These are phyloP conservation scores for Aspergillus fumigatiaffinis DNA, from an alignment of 2,329 filamentous ascomycete species.

Conservation along the genomic window DNA sequence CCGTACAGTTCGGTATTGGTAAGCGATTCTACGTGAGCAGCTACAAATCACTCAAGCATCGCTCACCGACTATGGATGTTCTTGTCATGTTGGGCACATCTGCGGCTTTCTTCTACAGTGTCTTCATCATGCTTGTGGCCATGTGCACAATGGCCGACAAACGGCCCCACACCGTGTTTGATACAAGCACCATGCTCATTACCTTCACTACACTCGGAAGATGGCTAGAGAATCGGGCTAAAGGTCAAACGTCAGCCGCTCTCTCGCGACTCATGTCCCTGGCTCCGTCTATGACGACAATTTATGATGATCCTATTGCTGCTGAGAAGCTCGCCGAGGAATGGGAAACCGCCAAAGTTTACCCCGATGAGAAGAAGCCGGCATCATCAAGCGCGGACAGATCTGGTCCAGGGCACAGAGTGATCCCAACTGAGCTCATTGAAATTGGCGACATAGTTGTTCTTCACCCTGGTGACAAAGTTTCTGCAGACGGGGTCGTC, in stretches of 20 bases:
- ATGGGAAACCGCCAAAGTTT: constrained; percentile 51
- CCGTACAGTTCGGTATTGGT: constrained; percentile 94
- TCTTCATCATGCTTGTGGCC: constrained; percentile 80
- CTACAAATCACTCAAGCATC: constrained; percentile 88
- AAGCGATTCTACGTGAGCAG: constrained; percentile 90
- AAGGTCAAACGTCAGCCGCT: constrained; percentile 92
- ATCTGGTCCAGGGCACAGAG: constrained; percentile 66
- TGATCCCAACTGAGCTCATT: constrained; percentile 90
- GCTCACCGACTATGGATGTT: constrained; percentile 95
- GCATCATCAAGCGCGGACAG: constrained; percentile 10
- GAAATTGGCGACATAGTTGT: constrained; percentile 92
- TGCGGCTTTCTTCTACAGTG: constrained; percentile 92
- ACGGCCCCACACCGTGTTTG: constrained; percentile 84
- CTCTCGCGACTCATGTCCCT: constrained; percentile 92
- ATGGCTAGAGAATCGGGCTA: constrained; percentile 89
- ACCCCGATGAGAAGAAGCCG: constrained; percentile 10
- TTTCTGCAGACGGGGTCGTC: constrained; percentile 85
- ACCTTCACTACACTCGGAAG: constrained; percentile 90
- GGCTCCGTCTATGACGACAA: constrained; percentile 93
- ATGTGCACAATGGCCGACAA: constrained; percentile 70
- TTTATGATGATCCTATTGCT: constrained; percentile 91
- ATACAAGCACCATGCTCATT: constrained; percentile 97
- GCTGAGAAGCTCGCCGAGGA: constrained; percentile 83
- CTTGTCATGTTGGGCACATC: constrained; percentile 91
- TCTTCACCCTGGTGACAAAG: constrained; percentile 90